Evolutionary conservation across 2,329 filamentous ascomycete species (phyloP).

Genomic region (Cladosporium colombiae): DNA sequence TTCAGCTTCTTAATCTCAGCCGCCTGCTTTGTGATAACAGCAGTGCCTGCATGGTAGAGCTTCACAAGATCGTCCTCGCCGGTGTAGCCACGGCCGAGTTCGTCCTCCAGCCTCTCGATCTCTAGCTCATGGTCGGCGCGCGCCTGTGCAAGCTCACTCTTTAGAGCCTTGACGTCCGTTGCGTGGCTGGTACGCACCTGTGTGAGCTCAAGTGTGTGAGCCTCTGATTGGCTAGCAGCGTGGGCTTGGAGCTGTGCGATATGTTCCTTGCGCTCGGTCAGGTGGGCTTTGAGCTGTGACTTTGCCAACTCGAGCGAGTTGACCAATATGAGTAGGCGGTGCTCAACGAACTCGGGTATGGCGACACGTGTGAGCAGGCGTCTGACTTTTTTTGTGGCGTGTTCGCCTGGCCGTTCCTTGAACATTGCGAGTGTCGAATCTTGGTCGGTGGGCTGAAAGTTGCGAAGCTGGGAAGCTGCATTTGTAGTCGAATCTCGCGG

Average conservation of each 20-base stretch:
- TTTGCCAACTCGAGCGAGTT: neutral
- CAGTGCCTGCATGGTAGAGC: neutral
- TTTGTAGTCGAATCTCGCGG: neutral
- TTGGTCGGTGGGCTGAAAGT: neutral
- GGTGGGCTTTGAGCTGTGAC: neutral
- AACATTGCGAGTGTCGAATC: neutral
- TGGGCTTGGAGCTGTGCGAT: neutral
- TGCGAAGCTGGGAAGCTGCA: neutral
- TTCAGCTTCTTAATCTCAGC: neutral
- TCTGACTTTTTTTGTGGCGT: neutral
- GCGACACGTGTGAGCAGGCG: neutral
- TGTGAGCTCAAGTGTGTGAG: neutral
- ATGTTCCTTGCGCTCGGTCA: neutral
- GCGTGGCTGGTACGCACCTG: neutral
- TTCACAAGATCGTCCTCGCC: neutral
- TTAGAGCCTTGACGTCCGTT: neutral
- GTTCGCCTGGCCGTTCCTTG: neutral
- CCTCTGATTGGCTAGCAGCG: neutral
- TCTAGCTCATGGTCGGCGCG: neutral
- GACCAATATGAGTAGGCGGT: neutral
- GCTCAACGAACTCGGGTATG: neutral
- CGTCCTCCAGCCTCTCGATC: neutral
- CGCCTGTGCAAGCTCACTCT: neutral
- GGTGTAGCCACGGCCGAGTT: neutral
- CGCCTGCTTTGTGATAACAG: neutral